Evolutionary conservation across 2,329 filamentous ascomycete genomes (phyloP).

Genomic region (Phialophora macrospora): DNA sequence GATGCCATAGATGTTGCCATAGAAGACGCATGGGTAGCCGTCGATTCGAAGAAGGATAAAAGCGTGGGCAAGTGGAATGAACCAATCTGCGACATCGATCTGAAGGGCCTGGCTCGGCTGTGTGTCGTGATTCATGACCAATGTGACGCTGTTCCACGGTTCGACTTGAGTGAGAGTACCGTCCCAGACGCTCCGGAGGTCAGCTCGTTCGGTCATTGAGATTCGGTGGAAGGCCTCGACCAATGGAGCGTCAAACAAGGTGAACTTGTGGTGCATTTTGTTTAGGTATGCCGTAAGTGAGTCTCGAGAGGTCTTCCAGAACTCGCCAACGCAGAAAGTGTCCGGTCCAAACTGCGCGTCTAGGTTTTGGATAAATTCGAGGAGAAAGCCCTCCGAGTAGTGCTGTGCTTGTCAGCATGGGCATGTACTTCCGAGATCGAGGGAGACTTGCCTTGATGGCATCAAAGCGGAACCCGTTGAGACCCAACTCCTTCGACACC

Average conservation of each 20-base stretch:
- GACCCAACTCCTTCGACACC: constrained; percentile 61
- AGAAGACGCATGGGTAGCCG: constrained; percentile 67
- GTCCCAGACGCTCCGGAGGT: constrained; percentile 65
- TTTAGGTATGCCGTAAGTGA: constrained; percentile 61
- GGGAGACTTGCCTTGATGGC: constrained; percentile 54
- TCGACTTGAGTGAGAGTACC: constrained; percentile 57
- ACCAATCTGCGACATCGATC: constrained; percentile 64
- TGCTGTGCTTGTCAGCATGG: constrained; percentile 50
- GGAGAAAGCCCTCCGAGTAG: constrained; percentile 63
- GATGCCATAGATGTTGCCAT: constrained; percentile 66
- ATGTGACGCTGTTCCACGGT: constrained; percentile 62
- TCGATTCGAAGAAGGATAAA: constrained; percentile 65
- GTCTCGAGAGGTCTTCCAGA: constrained; percentile 62
- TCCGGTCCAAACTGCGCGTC: constrained; percentile 55
- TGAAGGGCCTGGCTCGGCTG: constrained; percentile 40
- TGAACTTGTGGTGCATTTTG: constrained; percentile 62
- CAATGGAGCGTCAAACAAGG: constrained; percentile 66
- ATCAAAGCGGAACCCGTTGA: constrained; percentile 69
- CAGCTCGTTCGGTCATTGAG: constrained; percentile 59
- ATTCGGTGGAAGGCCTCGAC: constrained; percentile 68
- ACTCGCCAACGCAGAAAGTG: constrained; percentile 60
- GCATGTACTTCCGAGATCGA: background rate
- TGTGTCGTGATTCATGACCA: constrained; percentile 60
- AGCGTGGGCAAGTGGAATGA: constrained; percentile 69
- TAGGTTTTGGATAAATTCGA: constrained; percentile 62